A percentile compares a stretch with the other conserved stretches of the same genome.
phyloP scores from a whole-genome alignment of 208 protist species.

The Naegleria lovaniensis region DNA sequence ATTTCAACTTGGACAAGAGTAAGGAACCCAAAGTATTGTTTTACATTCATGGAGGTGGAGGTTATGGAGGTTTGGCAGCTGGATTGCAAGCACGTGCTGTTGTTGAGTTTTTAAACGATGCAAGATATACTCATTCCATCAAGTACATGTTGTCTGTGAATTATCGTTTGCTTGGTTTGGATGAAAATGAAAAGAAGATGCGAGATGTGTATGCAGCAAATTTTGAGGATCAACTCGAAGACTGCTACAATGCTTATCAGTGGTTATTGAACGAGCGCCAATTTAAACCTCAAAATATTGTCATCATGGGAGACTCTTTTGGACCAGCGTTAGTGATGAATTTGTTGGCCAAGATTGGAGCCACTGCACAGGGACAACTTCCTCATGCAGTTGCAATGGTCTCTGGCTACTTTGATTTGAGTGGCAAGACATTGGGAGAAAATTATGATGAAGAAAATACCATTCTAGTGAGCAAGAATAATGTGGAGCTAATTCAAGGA shows the following conservation, averaged over 20 bases:
- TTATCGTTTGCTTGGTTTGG: neutral
- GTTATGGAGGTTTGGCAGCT: neutral
- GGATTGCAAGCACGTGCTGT: neutral
- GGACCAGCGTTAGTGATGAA: neutral
- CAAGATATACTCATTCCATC: neutral
- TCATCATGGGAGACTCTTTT: neutral
- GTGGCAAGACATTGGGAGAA: neutral
- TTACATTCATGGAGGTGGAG: neutral
- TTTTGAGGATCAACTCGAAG: neutral
- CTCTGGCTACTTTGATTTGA: neutral
- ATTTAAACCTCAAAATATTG: neutral
- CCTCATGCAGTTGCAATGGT: neutral
- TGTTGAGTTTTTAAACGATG: neutral
- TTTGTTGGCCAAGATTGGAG: neutral
- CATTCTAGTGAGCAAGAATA: neutral
- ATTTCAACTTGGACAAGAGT: neutral
- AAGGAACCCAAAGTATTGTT: neutral
- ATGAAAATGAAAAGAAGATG: neutral
- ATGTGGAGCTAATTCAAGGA: neutral
- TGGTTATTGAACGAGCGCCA: neutral
- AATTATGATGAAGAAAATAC: neutral
- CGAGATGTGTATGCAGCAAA: neutral
- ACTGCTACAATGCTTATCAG: neutral
- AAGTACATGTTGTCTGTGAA: neutral
- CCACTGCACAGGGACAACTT: neutral